Percentiles rank a stretch among this genome's conserved stretches.
These are phyloP conservation scores for Baorangia bicolor DNA, from an alignment of 768 basidiomycete species.

Conservation along the genomic window DNA sequence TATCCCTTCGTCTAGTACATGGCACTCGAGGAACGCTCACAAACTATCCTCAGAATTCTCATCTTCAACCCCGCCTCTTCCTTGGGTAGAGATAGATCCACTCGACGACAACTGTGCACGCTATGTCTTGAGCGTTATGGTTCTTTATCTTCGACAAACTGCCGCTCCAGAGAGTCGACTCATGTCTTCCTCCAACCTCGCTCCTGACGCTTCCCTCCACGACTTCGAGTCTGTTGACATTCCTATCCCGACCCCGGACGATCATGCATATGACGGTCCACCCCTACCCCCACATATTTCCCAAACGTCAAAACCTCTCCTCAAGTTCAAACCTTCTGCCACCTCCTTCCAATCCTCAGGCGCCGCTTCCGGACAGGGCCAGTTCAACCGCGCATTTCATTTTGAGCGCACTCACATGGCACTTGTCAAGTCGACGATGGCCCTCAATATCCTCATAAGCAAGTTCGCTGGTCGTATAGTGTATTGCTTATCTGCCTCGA, in stretches of 20 bases:
- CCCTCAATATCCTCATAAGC: conserved; percentile 61
- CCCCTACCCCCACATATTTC: conserved; percentile 45
- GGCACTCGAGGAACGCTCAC: conserved; percentile 28
- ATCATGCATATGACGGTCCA: conserved; percentile 18
- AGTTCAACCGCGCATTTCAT: conserved; percentile 27
- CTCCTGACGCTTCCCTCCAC: conserved; percentile 62
- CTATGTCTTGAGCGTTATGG: conserved; percentile 80
- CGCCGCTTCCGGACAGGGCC: conserved; percentile 27
- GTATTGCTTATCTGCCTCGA: conserved; percentile 83
- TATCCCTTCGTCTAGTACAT: conserved; percentile 29
- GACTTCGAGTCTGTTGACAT: conserved; percentile 66
- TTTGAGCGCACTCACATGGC: conserved; percentile 68
- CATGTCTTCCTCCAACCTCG: conserved; percentile 60
- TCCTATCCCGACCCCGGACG: conserved; percentile 25
- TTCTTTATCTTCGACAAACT: conserved; percentile 77
- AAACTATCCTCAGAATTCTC: conserved; percentile 44
- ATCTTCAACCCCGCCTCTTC: conserved; percentile 33
- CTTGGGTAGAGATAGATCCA: conserved; percentile 65
- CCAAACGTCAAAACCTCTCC: conserved; percentile 29
- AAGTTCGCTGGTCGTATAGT: conserved; percentile 78
- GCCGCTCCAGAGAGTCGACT: conserved; percentile 52
- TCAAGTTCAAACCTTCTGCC: conserved; percentile 37
- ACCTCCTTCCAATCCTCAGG: conserved; percentile 43
- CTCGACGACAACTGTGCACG: conserved; percentile 81
- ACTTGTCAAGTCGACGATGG: conserved; percentile 50